Base-by-base conservation (phyloP, 345 rosid genomes). In the Fremontodendron californicum region DNA sequence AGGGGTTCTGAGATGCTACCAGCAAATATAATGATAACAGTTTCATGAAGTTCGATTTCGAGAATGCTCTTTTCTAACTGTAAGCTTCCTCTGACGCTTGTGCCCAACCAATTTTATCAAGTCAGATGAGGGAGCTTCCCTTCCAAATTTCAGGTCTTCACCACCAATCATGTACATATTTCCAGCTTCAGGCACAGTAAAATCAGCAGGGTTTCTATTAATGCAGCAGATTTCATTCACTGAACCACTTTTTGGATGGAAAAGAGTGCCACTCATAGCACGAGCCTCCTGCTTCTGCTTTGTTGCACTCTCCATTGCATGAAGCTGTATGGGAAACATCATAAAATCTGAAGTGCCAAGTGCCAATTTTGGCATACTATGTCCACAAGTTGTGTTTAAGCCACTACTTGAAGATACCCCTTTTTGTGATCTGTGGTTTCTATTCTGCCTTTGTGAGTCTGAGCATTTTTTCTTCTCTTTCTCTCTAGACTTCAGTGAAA, bases 191-290 rank as follows among this genome's bases (percentile, higher is more conserved):
- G 97, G 87, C 10, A 79, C 8, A 68, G 90, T 88, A 79, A 94
- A 96, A 85, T 96, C 99, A 67, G 98, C 92, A n/a, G 99, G 99
- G 83, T 96, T 96, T 75, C 90, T 84, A 77, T 93, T 96, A 39
- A 91, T 64, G 29, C 62, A 75, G 87, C 99, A 96, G 73, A 75
- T 77, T 55, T 83, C 83, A 60, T 83, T 55, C 68, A 71, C 84
- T 35, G 80, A 70, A 77, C 65, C 80, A 86, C 75, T 81, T 88
- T 77, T 82, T 4, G 23, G 54, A 64, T 87, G 86, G 75, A 62
- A 64, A 61, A 57, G 84, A 48, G 80, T 72, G 73, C 61, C 77
- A 48, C 75, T 73, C 23, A 42, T 77, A 76, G 25, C 78, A 54
- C 37, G 71, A 78, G 87, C 65, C 65, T 84, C 85, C 29, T 74